Evolutionary conservation across 1,284 basidiomycete species (phyloP), one percentile per base, ranked within the genome.

Genomic region (Pseudozyma hubeiensis): DNA sequence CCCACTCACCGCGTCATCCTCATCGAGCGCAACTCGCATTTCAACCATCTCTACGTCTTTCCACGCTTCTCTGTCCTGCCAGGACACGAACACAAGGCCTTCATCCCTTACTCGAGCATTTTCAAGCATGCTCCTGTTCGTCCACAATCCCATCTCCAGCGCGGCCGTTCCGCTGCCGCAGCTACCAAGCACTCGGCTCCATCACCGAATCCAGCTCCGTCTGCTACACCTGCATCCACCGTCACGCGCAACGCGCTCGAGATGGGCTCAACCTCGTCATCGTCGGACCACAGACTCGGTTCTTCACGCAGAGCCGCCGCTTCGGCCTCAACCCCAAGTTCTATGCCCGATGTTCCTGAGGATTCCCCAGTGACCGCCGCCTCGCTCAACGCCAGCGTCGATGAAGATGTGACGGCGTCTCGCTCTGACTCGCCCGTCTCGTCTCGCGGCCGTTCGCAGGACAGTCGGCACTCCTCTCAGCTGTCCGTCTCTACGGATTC

Each of bases 41-140:
- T 87, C 66, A 84, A 84, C 57, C 82, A 83, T 58, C 80, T 83
- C 33, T 85, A 91, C 82, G 88, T 88, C 53, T 86, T 91, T 51
- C 89, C 90, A 4, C 87, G 90, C 49, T 88, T 89, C 71, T 87
- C 89, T 9, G 88, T 91, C 13, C 86, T 91, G 8, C 87, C 89
- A 7, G 88, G 88, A 34, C 89, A 91, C 78, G 90, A 91, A 84
- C 89, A 91, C 85, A 91, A 91, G 86, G 89, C 90, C 17, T 90
- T 90, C 88, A 81, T 85, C 85, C 87, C 77, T 1, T 88, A 86
- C 79, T 73, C 80, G 14, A 78, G 73, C 68, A 92, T 95, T 90
- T 94, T 92, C 88, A 93, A 94, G 86, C 30, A 69, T 46, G 90
- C 55, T 3, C 71, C 71, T 8, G 58, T 54, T 3, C 47, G 71